Conservation (phyloP, 148 eudicot genomes). For the Rhododendron simsii region DNA sequence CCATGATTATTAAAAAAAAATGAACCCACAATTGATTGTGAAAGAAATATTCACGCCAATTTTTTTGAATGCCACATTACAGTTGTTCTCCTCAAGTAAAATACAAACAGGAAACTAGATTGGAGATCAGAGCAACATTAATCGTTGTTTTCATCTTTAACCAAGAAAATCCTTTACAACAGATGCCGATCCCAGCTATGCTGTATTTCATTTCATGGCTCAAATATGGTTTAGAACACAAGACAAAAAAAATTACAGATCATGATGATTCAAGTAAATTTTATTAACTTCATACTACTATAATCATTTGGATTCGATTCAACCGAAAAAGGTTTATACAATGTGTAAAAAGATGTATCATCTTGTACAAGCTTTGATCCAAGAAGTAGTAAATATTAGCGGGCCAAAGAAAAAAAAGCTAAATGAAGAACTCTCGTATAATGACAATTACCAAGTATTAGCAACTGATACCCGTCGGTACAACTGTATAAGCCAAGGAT, state of each 20-base stretch:
- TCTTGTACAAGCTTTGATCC: not conserved
- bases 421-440: not conserved
- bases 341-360: not conserved
- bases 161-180: not conserved
- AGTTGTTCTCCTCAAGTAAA: not conserved
- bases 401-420: not conserved
- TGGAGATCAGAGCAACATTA: not conserved
- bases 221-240: not conserved
- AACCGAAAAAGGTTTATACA: not conserved
- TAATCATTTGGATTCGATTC: not conserved
- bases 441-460: not conserved
- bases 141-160: not conserved
- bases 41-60: not conserved
- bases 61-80: not conserved
- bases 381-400: not conserved
- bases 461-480: not conserved
- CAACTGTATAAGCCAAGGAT: not conserved
- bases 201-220: not conserved
- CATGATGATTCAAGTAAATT: not conserved
- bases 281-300: not conserved
- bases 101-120: not conserved
- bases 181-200: not conserved
- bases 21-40: not conserved
- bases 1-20: too few species aligned
- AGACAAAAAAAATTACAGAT: not conserved